These are phyloP conservation scores for Dactylellina leptospora DNA, from an alignment of 2,329 filamentous ascomycete genomes.

Conservation along the genomic window DNA sequence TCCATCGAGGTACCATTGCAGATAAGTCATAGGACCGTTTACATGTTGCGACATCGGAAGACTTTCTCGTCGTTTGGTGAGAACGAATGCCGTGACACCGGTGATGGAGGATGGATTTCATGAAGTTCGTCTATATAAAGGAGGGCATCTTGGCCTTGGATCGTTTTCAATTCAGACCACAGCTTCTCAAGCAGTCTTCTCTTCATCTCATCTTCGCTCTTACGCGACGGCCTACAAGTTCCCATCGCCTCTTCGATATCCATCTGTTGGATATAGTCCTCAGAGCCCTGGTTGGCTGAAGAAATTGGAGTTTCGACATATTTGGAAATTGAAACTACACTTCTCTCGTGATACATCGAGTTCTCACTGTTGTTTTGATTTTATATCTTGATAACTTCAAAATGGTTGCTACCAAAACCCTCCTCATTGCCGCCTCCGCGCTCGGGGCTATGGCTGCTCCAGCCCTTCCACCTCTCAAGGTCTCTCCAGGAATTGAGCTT, in stretches of 20 bases:
- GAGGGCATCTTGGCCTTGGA: slow-evolving; percentile 3
- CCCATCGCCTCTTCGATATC: background rate
- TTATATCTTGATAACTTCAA: background rate
- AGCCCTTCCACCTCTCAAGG: slow-evolving; percentile 35
- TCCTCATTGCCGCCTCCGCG: slow-evolving; percentile 30
- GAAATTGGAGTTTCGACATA: slow-evolving; percentile 10
- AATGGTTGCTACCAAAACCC: slow-evolving; percentile 42
- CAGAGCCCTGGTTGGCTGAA: slow-evolving; percentile 34
- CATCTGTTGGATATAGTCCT: background rate
- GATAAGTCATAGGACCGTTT: slow-evolving; percentile 1
- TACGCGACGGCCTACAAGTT: background rate
- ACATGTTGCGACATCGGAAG: slow-evolving; percentile 24
- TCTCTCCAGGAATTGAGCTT: slow-evolving; percentile 47
- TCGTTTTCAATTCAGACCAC: slow-evolving; percentile 5
- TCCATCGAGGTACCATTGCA: slow-evolving; percentile 3
- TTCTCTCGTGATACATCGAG: background rate
- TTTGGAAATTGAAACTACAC: background rate
- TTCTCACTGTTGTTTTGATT: background rate
- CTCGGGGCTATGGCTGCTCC: slow-evolving; percentile 39
- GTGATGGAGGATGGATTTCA: background rate
- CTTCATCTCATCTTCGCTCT: slow-evolving; percentile 15
- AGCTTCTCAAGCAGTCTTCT: slow-evolving; percentile 21
- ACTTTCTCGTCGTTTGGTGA: too few relatives aligned
- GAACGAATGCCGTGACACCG: too few relatives aligned
- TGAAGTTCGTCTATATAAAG: slow-evolving; percentile 38